Evolutionary conservation across 164 flowering plant genomes (phyloP).

Genomic region (Liriodendron chinense): DNA sequence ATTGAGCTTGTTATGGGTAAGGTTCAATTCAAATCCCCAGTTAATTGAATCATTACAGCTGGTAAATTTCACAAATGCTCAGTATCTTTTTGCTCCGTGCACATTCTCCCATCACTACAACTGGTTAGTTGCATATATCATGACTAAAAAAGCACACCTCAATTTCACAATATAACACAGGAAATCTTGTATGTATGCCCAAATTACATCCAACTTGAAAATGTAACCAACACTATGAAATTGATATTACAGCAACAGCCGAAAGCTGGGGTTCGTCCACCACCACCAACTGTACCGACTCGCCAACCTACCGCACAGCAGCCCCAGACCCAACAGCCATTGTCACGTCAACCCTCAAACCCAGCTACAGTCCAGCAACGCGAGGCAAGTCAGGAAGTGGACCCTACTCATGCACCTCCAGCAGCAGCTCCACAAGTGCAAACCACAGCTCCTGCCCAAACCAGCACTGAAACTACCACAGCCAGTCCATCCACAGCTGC

Average conservation of each 20-base stretch:
- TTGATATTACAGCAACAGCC: constrained; percentile 33
- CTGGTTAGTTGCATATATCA: too few relatives aligned
- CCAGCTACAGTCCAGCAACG: constrained; percentile 16
- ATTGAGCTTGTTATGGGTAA: too few relatives aligned
- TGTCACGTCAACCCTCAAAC: constrained; percentile 19
- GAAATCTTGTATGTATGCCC: too few relatives aligned
- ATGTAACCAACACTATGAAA: background rate
- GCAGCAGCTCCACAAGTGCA: constrained; percentile 25
- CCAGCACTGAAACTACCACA: constrained; percentile 13
- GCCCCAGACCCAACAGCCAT: constrained; percentile 31
- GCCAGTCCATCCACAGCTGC: constrained; percentile 8
- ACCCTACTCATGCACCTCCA: constrained; percentile 24
- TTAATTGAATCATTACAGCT: too few relatives aligned
- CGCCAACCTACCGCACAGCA: constrained; percentile 31
- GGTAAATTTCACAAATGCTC: too few relatives aligned
- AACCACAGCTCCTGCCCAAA: constrained; percentile 22
- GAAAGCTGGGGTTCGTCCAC: constrained; percentile 37
- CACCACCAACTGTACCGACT: constrained; percentile 30
- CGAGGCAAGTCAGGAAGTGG: constrained; percentile 34
- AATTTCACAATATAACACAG: too few relatives aligned
- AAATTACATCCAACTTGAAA: background rate
- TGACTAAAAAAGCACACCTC: too few relatives aligned
- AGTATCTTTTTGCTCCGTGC: too few relatives aligned
- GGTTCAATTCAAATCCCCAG: too few relatives aligned
- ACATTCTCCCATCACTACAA: too few relatives aligned